A percentile compares a stretch with the other conserved stretches of the same genome.
phyloP scores from a whole-genome alignment of 495 filamentous ascomycete genomes.

The Penicillium desertorum region DNA sequence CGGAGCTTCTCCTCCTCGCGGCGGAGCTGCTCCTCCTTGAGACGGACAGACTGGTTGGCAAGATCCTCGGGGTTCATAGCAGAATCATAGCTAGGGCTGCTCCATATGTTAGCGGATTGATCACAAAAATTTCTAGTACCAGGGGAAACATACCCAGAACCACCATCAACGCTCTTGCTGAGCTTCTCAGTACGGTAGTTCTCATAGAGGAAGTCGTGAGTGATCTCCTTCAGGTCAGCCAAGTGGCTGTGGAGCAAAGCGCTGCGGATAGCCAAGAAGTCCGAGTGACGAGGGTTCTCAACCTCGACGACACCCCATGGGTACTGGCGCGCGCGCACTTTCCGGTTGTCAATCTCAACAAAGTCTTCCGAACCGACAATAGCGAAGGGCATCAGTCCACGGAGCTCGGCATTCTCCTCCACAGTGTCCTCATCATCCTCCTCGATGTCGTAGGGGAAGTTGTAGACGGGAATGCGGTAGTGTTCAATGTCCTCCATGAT shows the following conservation, averaged over 20 bases:
- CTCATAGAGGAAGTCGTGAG: slow-evolving; percentile 98
- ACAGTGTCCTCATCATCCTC: slow-evolving; percentile 99
- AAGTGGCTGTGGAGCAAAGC: slow-evolving; percentile 96
- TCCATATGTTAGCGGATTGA: slow-evolving; percentile 32
- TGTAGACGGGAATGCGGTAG: slow-evolving; percentile 99
- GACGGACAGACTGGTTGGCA: slow-evolving; percentile 91
- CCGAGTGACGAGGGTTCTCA: slow-evolving; percentile 97
- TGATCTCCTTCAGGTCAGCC: slow-evolving; percentile 98
- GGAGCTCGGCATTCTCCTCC: slow-evolving; percentile 95
- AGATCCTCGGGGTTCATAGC: slow-evolving; percentile 98
- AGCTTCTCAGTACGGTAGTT: slow-evolving; percentile 99
- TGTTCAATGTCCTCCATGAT: slow-evolving; percentile 99
- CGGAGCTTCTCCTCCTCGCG: slow-evolving; percentile 99
- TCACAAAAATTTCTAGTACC: slow-evolving; percentile 1
- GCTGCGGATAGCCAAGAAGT: slow-evolving; percentile 96
- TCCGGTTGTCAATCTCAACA: slow-evolving; percentile 87
- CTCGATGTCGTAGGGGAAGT: slow-evolving; percentile 99
- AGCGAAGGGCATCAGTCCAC: slow-evolving; percentile 96
- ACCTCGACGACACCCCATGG: slow-evolving; percentile 99
- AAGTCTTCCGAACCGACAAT: slow-evolving; percentile 97
- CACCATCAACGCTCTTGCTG: slow-evolving; percentile 96
- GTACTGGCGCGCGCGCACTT: slow-evolving; percentile 93
- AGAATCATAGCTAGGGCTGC: slow-evolving; percentile 57
- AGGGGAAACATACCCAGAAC: slow-evolving; percentile 68
- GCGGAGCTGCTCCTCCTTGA: slow-evolving; percentile 98